Evolutionary conservation across 108 stramenopile species (phyloP).

Genomic region (Cyclotella atomus): DNA sequence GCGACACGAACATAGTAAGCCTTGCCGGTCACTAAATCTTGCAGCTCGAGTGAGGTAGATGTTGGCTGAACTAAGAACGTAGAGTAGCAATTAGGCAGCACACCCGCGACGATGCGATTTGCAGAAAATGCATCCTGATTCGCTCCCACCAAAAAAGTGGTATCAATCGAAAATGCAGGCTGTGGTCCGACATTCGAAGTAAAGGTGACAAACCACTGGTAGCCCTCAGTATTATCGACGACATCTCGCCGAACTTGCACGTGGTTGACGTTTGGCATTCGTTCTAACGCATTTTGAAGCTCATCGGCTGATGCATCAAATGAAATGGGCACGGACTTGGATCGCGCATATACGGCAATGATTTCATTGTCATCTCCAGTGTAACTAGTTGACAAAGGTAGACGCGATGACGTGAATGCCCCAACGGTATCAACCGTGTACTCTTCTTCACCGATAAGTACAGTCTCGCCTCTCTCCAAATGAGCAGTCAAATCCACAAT

Average conservation of each 20-base stretch:
- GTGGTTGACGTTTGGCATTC: slow-evolving; percentile 61
- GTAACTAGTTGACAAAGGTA: slow-evolving; percentile 44
- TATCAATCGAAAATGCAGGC: slow-evolving; percentile 50
- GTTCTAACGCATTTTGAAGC: slow-evolving; percentile 71
- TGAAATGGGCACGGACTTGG: slow-evolving; percentile 46
- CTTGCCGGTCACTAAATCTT: slow-evolving; percentile 47
- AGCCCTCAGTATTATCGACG: slow-evolving; percentile 55
- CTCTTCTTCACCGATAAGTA: slow-evolving; percentile 39
- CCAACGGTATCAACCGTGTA: slow-evolving; percentile 43
- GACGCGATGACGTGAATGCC: slow-evolving; percentile 30
- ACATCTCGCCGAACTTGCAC: slow-evolving; percentile 62
- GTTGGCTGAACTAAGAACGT: slow-evolving; percentile 28
- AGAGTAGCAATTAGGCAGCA: slow-evolving; percentile 52
- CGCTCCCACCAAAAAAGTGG: slow-evolving; percentile 37
- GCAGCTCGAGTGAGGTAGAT: slow-evolving; percentile 28
- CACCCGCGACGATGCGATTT: slow-evolving; percentile 32
- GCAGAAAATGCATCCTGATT: slow-evolving; percentile 41
- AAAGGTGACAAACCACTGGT: slow-evolving; percentile 77
- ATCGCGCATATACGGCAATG: slow-evolving; percentile 19
- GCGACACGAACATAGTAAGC: slow-evolving; percentile 57
- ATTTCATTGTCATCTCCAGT: slow-evolving; percentile 18
- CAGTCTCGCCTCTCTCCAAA: slow-evolving; percentile 52
- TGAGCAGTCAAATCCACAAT: slow-evolving; percentile 45
- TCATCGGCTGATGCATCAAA: slow-evolving; percentile 54
- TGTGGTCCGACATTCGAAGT: slow-evolving; percentile 73